These are phyloP conservation scores for Akanthomyces uredinophilus DNA, from an alignment of 2,329 filamentous ascomycete species.

Conservation along the genomic window DNA sequence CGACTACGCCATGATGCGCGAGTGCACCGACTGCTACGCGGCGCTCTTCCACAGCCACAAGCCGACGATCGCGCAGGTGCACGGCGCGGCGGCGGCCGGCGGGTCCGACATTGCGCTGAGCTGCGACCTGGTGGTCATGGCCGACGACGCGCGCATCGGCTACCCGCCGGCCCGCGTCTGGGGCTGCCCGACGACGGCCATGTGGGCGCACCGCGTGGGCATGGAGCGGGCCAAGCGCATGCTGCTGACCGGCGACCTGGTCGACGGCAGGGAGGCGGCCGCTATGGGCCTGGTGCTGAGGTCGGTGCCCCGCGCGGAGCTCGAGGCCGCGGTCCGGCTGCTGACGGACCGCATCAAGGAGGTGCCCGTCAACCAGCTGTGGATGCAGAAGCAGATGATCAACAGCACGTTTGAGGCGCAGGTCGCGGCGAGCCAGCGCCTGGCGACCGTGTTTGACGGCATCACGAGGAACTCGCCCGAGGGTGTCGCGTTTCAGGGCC, in stretches of 20 bases:
- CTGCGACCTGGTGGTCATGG: constrained; percentile 18
- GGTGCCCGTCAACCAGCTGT: constrained; percentile 16
- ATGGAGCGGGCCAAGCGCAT: constrained; percentile 16
- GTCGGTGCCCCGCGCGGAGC: constrained; percentile 15
- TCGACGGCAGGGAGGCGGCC: constrained; percentile 17
- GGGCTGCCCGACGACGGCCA: constrained; percentile 17
- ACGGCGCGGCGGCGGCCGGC: constrained; percentile 16
- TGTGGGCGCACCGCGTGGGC: constrained; percentile 17
- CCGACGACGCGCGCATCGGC: constrained; percentile 16
- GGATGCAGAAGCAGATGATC: constrained; percentile 18
- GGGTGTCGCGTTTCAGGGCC: constrained; percentile 15
- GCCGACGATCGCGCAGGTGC: constrained; percentile 18
- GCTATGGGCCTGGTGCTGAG: constrained; percentile 16
- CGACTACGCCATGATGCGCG: constrained; percentile 16
- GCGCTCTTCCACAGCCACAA: constrained; percentile 17
- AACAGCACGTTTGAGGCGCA: constrained; percentile 14
- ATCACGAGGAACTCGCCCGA: constrained; percentile 18
- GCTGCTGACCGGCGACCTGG: constrained; percentile 16
- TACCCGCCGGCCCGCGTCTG: constrained; percentile 16
- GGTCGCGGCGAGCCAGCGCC: constrained; percentile 13
- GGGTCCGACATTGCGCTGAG: constrained; percentile 17
- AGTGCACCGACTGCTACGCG: constrained; percentile 16
- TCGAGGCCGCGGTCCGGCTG: constrained; percentile 13
- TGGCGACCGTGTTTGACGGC: constrained; percentile 17
- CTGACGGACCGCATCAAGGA: constrained; percentile 15